Evolutionary conservation across 2,329 filamentous ascomycete genomes (phyloP).

Genomic region (Ophiostoma australiae): DNA sequence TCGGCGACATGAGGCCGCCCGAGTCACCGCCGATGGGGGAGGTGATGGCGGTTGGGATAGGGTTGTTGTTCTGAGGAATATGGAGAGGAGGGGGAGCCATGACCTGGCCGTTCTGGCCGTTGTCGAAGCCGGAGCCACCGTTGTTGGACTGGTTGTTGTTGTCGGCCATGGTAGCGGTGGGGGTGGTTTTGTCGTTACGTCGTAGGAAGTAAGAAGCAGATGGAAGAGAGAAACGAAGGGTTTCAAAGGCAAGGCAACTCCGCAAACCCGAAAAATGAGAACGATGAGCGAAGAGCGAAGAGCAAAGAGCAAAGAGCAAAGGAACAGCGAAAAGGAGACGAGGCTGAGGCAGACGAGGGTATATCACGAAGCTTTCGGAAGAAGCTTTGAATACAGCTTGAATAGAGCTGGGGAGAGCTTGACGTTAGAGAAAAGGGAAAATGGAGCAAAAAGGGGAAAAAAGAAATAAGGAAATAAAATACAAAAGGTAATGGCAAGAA

Average conservation of each 20-base stretch:
- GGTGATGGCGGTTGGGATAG: constrained; percentile 86
- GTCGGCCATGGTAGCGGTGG: constrained; percentile 64
- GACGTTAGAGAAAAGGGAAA: constrained; percentile 12
- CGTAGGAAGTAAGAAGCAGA: constrained; percentile 27
- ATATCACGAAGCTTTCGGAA: constrained; percentile 17
- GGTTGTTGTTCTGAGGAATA: constrained; percentile 94
- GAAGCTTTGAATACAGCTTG: constrained; percentile 12
- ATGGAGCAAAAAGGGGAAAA: constrained; percentile 13
- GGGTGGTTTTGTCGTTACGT: constrained; percentile 28
- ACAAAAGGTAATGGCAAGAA: neutral
- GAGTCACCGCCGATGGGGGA: constrained; percentile 72
- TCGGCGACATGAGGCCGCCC: constrained; percentile 73
- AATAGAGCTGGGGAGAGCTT: constrained; percentile 15
- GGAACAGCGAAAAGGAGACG: constrained; percentile 16
- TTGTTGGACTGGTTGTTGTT: constrained; percentile 62
- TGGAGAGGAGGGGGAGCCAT: constrained; percentile 89
- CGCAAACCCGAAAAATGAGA: neutral
- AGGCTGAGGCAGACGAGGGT: constrained; percentile 19
- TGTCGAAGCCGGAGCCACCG: constrained; percentile 72
- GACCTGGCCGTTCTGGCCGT: constrained; percentile 63
- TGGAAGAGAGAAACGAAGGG: constrained; percentile 33
- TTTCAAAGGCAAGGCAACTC: neutral
- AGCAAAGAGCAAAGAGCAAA: neutral
- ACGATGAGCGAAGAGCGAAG: neutral
- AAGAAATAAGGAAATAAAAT: neutral